Evolutionary conservation across 1,284 basidiomycete species (phyloP), one percentile per base, ranked within the genome.

Genomic region (Sporisorium exsertum): DNA sequence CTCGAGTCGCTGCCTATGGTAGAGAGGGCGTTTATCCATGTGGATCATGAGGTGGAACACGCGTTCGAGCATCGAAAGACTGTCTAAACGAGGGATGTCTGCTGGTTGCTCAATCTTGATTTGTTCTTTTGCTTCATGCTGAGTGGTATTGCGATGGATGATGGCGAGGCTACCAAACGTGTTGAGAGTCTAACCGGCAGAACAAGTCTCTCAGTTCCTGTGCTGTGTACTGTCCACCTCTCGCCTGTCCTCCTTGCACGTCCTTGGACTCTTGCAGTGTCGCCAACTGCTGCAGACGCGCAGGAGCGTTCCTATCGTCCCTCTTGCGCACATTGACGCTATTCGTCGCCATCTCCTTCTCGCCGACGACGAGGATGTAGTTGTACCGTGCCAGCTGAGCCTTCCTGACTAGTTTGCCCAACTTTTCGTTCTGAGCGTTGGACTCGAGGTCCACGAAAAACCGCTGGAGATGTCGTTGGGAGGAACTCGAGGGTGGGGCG

Each of bases 1-100:
- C 91, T 99, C 55, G 96, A 99, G 85, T 90, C 91, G 22, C 87
- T 99, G 45, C 94, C 95, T 0, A 92, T 93, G 77, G 94, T 98
- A 58, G 94, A 94, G 58, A 47, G 81, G 33, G 71, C 82, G 13
- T 77, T 82, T 40, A 75, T 82, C 24, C 81, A 82, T 43, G 75
- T 78, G 9, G 81, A 82, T 51, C 79, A 77, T 50, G 81, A 82
- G 71, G 62, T 72, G 33, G 70, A 77, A 43, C 81, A 82, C 57
- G 63, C 69, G 18, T 78, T 78, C 24, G 81, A 82, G 26, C 80
- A 82, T 47, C 56, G 71, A 2, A 78, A 79, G 64, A 64, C 45
- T 47, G 62, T 75, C 7, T 77, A 67, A 35, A 50, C 29, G 29
- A 20, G 29, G 8, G 16, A 4, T 40, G 22, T 42, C 26, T 43